Evolutionary conservation across 257 asterid species (phyloP).

Genomic region (Verbascum thapsus): DNA sequence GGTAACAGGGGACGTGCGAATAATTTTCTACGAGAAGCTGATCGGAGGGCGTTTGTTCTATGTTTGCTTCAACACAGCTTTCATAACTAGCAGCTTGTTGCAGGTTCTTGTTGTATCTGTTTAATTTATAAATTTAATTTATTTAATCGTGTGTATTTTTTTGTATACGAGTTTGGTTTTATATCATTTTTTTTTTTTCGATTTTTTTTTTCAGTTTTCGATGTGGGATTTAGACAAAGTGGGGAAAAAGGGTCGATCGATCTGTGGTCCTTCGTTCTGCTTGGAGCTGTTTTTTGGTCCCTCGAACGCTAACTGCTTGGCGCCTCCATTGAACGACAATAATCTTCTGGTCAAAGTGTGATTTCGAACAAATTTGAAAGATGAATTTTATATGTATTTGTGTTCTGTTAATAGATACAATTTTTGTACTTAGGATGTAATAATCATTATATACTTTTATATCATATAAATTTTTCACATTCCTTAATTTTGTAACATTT

Average conservation of each 20-base stretch:
- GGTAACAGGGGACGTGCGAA: slow-evolving; percentile 69
- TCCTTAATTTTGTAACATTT: too few species aligned
- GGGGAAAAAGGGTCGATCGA: slow-evolving; percentile 58
- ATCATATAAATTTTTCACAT: too few species aligned
- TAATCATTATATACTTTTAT: neutral
- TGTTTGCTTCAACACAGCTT: slow-evolving; percentile 78
- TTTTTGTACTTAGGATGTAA: slow-evolving; percentile 33
- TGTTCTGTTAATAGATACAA: neutral
- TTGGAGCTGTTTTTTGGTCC: slow-evolving; percentile 79
- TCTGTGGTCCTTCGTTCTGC: slow-evolving; percentile 73
- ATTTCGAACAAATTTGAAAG: neutral
- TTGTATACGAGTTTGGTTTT: too few species aligned
- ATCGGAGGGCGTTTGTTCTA: slow-evolving; percentile 81
- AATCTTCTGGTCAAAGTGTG: slow-evolving; percentile 28
- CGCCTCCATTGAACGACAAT: slow-evolving; percentile 33
- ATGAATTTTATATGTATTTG: slow-evolving; percentile 9
- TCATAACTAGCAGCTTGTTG: slow-evolving; percentile 62
- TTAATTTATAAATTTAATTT: neutral
- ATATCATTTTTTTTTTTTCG: too few species aligned
- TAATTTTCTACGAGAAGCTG: slow-evolving; percentile 68
- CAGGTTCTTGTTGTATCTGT: slow-evolving; percentile 45
- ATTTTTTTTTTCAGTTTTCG: slow-evolving; percentile 62
- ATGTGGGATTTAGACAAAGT: slow-evolving; percentile 68
- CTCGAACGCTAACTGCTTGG: slow-evolving; percentile 38
- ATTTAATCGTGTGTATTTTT: too few species aligned